Conservation (phyloP, 257 asterid species). For the Euphrasia confusa region DNA sequence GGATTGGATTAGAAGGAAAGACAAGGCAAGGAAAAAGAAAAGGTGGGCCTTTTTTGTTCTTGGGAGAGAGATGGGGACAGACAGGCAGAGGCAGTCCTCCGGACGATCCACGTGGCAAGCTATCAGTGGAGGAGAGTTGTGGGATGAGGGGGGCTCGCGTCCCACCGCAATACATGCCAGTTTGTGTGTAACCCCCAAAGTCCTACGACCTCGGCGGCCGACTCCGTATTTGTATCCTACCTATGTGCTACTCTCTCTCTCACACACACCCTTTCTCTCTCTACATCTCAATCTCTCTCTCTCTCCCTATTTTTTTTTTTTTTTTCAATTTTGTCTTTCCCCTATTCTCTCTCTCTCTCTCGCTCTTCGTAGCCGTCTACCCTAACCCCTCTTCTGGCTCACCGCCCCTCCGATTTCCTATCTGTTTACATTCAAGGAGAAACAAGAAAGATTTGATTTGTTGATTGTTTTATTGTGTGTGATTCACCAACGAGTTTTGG, state of each 20-base stretch:
- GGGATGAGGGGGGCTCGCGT: conserved; percentile 45
- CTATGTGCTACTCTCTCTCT: conserved; percentile 27
- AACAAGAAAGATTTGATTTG: conserved; percentile 28
- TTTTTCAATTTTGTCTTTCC: conserved; percentile 37
- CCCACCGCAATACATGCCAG: conserved; percentile 52
- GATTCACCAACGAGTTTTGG: conserved; percentile 43
- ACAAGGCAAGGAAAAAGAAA: conserved; percentile 12
- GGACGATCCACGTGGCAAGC: conserved; percentile 52
- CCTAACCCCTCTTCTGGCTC: conserved; percentile 52
- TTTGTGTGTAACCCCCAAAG: conserved; percentile 49
- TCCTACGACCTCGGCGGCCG: conserved; percentile 65
- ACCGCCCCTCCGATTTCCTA: conserved; percentile 29
- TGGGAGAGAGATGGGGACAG: conserved; percentile 30
- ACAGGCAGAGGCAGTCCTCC: conserved; percentile 47
- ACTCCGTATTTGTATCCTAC: conserved; percentile 47
- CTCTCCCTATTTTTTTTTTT: conserved; percentile 30
- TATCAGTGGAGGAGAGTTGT: conserved; percentile 37
- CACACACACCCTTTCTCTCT: conserved; percentile 33
- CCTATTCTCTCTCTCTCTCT: conserved; percentile 49
- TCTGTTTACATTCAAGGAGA: conserved; percentile 16
- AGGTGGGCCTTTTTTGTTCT: neutral
- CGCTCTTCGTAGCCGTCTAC: conserved; percentile 42
- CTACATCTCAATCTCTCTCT: conserved; percentile 25
- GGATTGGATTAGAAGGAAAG: neutral
- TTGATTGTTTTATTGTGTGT: conserved; percentile 20